phyloP scores from a whole-genome alignment of 805 yeast species.

The Ogataea ganodermae region DNA sequence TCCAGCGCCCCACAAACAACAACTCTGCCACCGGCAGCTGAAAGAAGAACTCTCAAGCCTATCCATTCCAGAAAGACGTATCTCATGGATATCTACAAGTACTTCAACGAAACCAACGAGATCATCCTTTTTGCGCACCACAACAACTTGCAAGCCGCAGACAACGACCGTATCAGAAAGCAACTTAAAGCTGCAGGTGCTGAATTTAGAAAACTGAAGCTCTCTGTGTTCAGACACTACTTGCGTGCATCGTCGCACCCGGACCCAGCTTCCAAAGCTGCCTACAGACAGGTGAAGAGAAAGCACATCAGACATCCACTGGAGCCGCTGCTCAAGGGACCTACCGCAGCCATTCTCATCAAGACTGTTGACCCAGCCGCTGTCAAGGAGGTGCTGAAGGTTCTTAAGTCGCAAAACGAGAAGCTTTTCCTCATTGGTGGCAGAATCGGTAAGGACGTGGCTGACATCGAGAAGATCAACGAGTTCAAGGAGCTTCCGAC shows the following conservation, averaged over 20 bases:
- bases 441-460: conserved; percentile 62
- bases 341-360: conserved; percentile 77
- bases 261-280: conserved; percentile 73
- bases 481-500: conserved; percentile 74
- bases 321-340: conserved; percentile 71
- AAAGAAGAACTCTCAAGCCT: conserved; percentile 53
- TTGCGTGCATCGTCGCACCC: conserved; percentile 65
- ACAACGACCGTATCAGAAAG: conserved; percentile 62
- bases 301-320: conserved; percentile 63
- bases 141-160: conserved; percentile 72
- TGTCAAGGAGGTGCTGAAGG: conserved; percentile 62
- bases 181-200: conserved; percentile 70
- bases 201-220: conserved; percentile 65
- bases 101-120: conserved; percentile 65
- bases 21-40: background rate
- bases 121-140: conserved; percentile 82
- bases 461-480: conserved; percentile 53
- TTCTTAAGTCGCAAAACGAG: conserved; percentile 65
- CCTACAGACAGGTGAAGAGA: conserved; percentile 40
- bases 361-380: conserved; percentile 68
- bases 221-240: conserved; percentile 71
- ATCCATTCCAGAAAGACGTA: conserved; percentile 80
- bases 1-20: background rate
- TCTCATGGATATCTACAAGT: conserved; percentile 75
- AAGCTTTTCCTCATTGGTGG: conserved; percentile 85